phyloP scores from a whole-genome alignment of 148 eudicot species.

The Euryodendron excelsum region DNA sequence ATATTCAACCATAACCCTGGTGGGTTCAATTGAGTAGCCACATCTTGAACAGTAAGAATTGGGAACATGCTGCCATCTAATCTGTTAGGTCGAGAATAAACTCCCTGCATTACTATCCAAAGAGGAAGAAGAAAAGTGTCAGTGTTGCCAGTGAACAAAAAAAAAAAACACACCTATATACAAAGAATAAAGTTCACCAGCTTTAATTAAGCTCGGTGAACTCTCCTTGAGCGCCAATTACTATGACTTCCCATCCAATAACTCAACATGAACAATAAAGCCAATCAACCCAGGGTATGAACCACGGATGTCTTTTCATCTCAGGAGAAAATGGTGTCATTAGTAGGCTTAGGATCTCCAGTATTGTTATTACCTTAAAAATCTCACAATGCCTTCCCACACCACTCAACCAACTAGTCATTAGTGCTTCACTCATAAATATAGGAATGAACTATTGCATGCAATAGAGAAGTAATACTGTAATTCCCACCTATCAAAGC shows the following conservation, averaged over 20 bases:
- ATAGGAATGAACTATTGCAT: background rate
- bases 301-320: background rate
- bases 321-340: background rate
- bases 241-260: background rate
- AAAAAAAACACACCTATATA: background rate
- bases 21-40: slow-evolving; percentile 33
- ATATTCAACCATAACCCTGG: slow-evolving; percentile 69
- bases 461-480: background rate
- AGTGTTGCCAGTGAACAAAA: background rate
- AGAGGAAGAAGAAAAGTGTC: background rate
- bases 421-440: background rate
- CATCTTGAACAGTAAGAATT: slow-evolving; percentile 55
- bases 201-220: background rate
- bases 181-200: background rate
- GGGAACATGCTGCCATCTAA: slow-evolving; percentile 40
- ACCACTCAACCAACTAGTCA: slow-evolving; percentile 2
- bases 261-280: background rate
- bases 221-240: background rate
- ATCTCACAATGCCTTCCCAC: background rate
- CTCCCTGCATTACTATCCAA: slow-evolving; percentile 56
- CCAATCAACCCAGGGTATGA: background rate
- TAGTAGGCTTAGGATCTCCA: background rate
- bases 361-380: background rate
- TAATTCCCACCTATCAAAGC: background rate
- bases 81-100: slow-evolving; percentile 34